Evolutionary conservation across 768 basidiomycete genomes (phyloP), one percentile per base, ranked within the genome.

Genomic region (Calocybe gangraenosa): DNA sequence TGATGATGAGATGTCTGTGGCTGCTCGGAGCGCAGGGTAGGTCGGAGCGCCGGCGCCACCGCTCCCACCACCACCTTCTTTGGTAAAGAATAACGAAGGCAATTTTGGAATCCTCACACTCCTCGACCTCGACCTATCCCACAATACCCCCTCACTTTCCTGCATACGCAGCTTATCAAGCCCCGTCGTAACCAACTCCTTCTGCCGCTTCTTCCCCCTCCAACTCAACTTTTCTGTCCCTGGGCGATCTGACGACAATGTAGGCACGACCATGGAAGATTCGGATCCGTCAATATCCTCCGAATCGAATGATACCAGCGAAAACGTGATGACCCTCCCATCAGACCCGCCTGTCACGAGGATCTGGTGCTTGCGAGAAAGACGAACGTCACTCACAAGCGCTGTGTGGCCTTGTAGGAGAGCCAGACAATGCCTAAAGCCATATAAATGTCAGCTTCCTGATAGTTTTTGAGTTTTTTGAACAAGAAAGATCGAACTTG

Each of bases 361-460:
- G 36, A 82, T 50, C 15, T 54, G 48, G 14, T 52, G 58, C 1
- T 58, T 70, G 20, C 81, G 78, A 7, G 79, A 80, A 37, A 94
- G 77, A 57, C 92, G 90, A 7, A 97, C 71, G 58, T 93, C 89
- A 53, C 92, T 94, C 22, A 97, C 91, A 43, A 97, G 84, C 1
- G 89, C 84, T 0, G 90, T 92, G 64, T 97, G 94, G 3, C 89
- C 92, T 65, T 91, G 87, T 0, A 97, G 73, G 14, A 93, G 76
- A 1, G 92, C 93, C 8, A 84, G 58, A 58, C 92, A 95, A 45
- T 82, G 70, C 6, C 91, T 93, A 61, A 25, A 9, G 11, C n/a
- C n/a, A n/a, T n/a, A n/a, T n/a, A n/a, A n/a, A n/a, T n/a, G n/a
- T n/a, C n/a, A n/a, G n/a, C n/a, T n/a, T n/a, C n/a, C n/a, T n/a